A percentile compares a stretch with the other conserved stretches of the same genome.
These are phyloP conservation scores for Aurifilum marmelostoma DNA, from an alignment of 2,329 filamentous ascomycete genomes.

Conservation along the genomic window DNA sequence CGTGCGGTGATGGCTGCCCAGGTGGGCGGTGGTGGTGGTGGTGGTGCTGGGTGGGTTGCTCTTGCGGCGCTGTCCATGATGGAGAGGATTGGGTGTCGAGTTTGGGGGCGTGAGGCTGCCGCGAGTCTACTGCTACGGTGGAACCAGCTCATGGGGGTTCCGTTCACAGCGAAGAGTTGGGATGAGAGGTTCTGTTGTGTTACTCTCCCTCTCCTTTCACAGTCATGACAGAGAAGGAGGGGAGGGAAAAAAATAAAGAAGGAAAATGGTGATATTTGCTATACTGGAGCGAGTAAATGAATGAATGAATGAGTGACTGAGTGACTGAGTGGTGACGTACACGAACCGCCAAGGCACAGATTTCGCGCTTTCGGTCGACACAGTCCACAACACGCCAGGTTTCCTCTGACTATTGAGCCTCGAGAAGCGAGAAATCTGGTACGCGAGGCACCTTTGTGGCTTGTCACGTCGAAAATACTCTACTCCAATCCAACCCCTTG, in stretches of 20 bases:
- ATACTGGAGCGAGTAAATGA: neutral
- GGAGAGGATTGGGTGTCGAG: too few species aligned
- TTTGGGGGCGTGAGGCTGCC: neutral
- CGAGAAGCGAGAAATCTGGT: neutral
- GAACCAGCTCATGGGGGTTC: neutral
- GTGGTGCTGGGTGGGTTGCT: neutral
- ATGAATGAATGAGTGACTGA: neutral
- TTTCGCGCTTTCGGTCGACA: neutral
- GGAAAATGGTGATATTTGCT: neutral
- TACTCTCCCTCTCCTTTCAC: neutral
- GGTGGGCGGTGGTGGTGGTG: neutral
- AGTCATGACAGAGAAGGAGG: too few species aligned
- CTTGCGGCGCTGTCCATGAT: neutral
- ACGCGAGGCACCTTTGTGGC: neutral
- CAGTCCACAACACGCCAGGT: neutral
- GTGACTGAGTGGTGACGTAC: neutral
- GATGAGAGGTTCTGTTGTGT: neutral
- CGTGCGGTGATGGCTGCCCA: constrained; percentile 5
- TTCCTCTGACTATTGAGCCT: neutral
- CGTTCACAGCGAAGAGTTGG: neutral
- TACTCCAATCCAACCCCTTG: neutral
- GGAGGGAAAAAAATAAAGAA: too few species aligned
- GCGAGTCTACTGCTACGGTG: neutral
- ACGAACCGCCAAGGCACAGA: neutral
- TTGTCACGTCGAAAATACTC: neutral